Base-by-base conservation (phyloP, 441 rosid genomes). In the Pelargonium australe region DNA sequence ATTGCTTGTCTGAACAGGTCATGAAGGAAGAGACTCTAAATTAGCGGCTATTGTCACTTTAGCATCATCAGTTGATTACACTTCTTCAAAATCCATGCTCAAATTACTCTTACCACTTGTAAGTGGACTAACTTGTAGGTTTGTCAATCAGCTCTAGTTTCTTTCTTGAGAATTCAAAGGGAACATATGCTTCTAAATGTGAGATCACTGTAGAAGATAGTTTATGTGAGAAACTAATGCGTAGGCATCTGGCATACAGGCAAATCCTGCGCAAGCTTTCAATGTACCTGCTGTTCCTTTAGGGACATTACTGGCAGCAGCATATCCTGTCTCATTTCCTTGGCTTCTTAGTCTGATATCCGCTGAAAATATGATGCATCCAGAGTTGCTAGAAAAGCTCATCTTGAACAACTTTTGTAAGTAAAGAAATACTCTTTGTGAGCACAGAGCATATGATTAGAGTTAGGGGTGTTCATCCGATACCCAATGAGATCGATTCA, bases 311-410 rank as follows among this genome's bases (percentile, higher is more conserved):
- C 63, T 94, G 75, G 77, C 98, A 31, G 98, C 95, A 63, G 92
- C 96, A 68, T 87, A 77, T 87, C 97, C 97, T 80, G 94, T 94
- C 80, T 88, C 95, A 0, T 80, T 89, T 72, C 84, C 96, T 76
- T 88, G 97, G 99, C 86, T 94, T 75, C 89, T 84, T 75, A 12
- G 83, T 70, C 76, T 89, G 78, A 89, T 94, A 87, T 89, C 99
- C 75, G 87, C 96, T 66, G 79, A 89, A 61, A 95, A 89, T 84
- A 94, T 94, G 99, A 94, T 94, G 99, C 96, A 88, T 80, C 97
- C 97, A 13, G 97, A 91, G 73, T 55, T 85, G 85, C 79, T 94
- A 68, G 82, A 94, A 76, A 94, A 89, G 88, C 99, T 94, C 31
- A 80, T 94, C 78, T 69, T 94, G 82, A 94, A 89, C 81, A 94